phyloP scores from a whole-genome alignment of 352 stramenopile genomes.

The Pythium vanterpoolii region DNA sequence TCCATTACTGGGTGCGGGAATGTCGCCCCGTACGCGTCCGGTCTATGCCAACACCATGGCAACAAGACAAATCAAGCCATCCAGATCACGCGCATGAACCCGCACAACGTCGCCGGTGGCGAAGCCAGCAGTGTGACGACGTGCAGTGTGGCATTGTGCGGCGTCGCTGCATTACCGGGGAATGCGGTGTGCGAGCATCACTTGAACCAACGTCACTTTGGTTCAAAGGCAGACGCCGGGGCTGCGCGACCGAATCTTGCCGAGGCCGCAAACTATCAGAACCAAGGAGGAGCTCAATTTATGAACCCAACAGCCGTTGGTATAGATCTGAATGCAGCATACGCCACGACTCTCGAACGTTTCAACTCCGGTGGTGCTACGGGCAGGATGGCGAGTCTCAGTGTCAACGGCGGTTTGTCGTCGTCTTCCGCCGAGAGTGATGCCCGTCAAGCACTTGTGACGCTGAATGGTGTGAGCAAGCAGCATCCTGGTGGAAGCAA shows the following conservation, averaged over 20 bases:
- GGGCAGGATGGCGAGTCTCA: constrained; percentile 21
- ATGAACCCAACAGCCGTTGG: background rate
- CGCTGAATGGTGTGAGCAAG: constrained; percentile 9
- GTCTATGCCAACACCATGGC: constrained; percentile 48
- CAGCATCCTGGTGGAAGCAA: constrained; percentile 1
- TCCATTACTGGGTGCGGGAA: constrained; percentile 37
- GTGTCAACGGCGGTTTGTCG: background rate
- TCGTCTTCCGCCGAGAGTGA: constrained; percentile 20
- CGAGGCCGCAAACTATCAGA: background rate
- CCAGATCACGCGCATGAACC: constrained; percentile 24
- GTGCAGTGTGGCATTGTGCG: constrained; percentile 12
- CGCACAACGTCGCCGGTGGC: background rate
- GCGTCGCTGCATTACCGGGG: background rate
- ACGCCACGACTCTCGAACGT: constrained; percentile 5
- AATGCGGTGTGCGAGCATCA: constrained; percentile 18
- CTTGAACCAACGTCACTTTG: constrained; percentile 10
- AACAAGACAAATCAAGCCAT: constrained; percentile 37
- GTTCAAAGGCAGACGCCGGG: background rate
- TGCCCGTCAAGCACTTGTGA: constrained; percentile 19
- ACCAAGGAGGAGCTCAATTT: constrained; percentile 4
- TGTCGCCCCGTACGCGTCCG: constrained; percentile 37
- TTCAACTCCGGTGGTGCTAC: constrained; percentile 15
- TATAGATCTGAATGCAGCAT: constrained; percentile 1
- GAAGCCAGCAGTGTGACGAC: background rate
- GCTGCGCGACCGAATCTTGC: constrained; percentile 6